Conservation (phyloP, 2,329 filamentous ascomycete species). For the Torrubiellomyces zombiae region DNA sequence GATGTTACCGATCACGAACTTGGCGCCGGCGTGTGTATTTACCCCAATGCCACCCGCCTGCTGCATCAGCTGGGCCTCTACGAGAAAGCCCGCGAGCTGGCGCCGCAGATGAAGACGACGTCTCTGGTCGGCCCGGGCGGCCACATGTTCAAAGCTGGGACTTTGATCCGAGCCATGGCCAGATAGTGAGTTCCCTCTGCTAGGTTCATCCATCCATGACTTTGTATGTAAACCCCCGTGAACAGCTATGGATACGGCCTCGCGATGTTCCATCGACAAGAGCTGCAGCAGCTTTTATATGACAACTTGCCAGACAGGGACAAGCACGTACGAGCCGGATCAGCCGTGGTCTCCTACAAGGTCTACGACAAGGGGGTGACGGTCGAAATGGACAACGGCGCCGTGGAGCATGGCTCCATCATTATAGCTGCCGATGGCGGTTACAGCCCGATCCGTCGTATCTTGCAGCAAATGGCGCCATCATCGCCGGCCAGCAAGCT, state of each 20-base stretch:
- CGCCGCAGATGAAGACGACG: no score
- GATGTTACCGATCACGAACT: neutral
- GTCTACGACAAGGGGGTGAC: neutral
- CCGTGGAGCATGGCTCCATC: neutral
- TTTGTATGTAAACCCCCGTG: no score
- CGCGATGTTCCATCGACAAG: neutral
- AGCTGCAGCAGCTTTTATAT: neutral
- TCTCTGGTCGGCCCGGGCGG: no score
- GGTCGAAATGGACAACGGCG: neutral
- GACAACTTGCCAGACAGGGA: neutral
- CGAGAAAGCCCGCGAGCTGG: no score
- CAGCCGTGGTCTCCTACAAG: neutral
- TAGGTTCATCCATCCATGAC: no score
- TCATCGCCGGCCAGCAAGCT: no score
- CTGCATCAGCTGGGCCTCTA: constrained; percentile 1
- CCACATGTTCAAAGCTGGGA: no score
- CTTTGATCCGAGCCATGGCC: no score
- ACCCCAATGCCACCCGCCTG: neutral
- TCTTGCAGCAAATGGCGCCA: neutral
- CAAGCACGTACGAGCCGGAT: neutral
- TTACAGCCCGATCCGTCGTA: neutral
- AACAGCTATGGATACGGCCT: neutral
- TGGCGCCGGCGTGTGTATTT: neutral
- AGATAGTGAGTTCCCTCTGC: no score
- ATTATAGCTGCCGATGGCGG: neutral